Percentiles rank a stretch among this genome's conserved stretches.
Conservation (phyloP, 805 yeast species). For the Monosporozyma aerobia region DNA sequence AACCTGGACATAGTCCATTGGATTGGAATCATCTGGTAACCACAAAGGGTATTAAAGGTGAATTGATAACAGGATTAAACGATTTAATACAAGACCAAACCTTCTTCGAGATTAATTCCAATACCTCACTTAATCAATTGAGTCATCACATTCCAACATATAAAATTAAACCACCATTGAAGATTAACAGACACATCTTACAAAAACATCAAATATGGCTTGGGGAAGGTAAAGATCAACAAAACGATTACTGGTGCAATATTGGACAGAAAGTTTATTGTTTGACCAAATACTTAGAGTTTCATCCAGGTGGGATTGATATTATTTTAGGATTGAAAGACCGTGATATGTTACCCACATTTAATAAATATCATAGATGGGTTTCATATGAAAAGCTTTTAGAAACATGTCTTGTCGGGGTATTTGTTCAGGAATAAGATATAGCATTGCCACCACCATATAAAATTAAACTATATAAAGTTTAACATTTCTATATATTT, state of each 20-base stretch:
- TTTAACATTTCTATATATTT: not conserved
- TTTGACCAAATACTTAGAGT: slow-evolving; percentile 70
- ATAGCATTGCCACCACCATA: not conserved
- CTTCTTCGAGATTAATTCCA: slow-evolving; percentile 13
- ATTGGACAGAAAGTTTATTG: slow-evolving; percentile 76
- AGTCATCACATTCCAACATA: slow-evolving; percentile 8
- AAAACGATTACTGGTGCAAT: slow-evolving; percentile 79
- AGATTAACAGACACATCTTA: slow-evolving; percentile 50
- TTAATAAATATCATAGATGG: slow-evolving; percentile 69
- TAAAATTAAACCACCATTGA: slow-evolving; percentile 35
- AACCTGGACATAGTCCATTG: slow-evolving; percentile 28
- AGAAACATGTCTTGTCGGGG: slow-evolving; percentile 70
- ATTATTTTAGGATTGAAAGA: slow-evolving; percentile 43
- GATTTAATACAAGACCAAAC: slow-evolving; percentile 9
- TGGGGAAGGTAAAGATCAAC: slow-evolving; percentile 19
- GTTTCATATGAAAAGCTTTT: slow-evolving; percentile 79
- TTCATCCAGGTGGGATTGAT: slow-evolving; percentile 88
- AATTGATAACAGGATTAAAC: slow-evolving; percentile 15
- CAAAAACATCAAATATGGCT: slow-evolving; percentile 36
- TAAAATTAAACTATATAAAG: not conserved
- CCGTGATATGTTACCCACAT: slow-evolving; percentile 76
- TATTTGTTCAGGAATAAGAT: slow-evolving; percentile 14
- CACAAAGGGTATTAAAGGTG: slow-evolving; percentile 6
- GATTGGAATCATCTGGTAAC: slow-evolving; percentile 23
- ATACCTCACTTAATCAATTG: slow-evolving; percentile 10